Evolutionary conservation across 2,329 filamentous ascomycete species (phyloP), one percentile per base, ranked within the genome.

Genomic region (Cryphonectria parasitica): DNA sequence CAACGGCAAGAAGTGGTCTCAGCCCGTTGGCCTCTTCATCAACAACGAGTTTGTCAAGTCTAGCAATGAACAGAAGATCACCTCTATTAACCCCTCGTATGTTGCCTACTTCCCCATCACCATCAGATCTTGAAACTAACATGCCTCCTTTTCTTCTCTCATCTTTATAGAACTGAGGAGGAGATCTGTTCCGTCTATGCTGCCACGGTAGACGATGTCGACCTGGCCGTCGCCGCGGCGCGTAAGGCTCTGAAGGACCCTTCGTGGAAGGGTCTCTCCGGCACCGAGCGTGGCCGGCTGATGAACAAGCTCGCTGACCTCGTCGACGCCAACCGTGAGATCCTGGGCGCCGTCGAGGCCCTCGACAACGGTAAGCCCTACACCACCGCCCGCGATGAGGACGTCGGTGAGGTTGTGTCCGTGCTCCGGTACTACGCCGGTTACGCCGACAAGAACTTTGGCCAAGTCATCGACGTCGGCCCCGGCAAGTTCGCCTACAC

Each of bases 281-380:
- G 86, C 28, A 90, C 90, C 4, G 89, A 92, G 67, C 89, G 92
- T 52, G 92, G 90, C 54, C 85, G 85, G 34, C 80, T 95, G 71
- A 87, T 96, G 85, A 83, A 85, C 78, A 92, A 89, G 78, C 87
- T 95, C 41, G 90, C 91, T 28, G 87, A 91, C 71, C 82, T 95
- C 45, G 83, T 95, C 49, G 88, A 90, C 66, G 78, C 90, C 76
- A 85, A 96, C 78, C 85, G 84, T 39, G 84, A 84, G 72, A 77
- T 77, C 1, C 77, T 86, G 28, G 82, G 83, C 49, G 81, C 83
- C 17, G 82, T 86, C 63, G 92, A 96, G 81, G 91, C 92, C 0
- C 91, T 92, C 86, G 92, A 96, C 79, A 95, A 94, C 76, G 93
- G 92, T 78, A 94, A 95, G 79, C 90, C 92, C 4, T 93, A 92